Evolutionary conservation across 768 basidiomycete species (phyloP).

Genomic region (Mrakia hoshinonis): DNA sequence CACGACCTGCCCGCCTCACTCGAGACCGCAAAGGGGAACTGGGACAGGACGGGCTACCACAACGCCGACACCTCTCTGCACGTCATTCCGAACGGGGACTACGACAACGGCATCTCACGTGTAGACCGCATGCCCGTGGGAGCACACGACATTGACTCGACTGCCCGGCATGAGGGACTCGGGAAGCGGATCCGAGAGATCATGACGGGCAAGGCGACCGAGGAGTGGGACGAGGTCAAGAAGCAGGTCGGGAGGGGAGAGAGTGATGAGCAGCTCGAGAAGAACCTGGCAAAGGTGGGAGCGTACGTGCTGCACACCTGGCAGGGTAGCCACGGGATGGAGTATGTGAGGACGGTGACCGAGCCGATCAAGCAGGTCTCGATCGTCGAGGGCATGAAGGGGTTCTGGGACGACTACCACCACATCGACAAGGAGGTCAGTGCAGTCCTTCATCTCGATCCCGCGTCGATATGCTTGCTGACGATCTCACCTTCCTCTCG

Average conservation of each 20-base stretch:
- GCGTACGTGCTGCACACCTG: slow-evolving; percentile 46
- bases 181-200: neutral
- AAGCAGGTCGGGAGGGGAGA: slow-evolving; percentile 31
- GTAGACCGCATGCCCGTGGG: slow-evolving; percentile 42
- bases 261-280: slow-evolving; percentile 38
- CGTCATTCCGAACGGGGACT: slow-evolving; percentile 44
- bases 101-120: slow-evolving; percentile 44
- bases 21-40: slow-evolving; percentile 44
- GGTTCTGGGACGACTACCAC: slow-evolving; percentile 44
- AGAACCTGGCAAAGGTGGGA: slow-evolving; percentile 42
- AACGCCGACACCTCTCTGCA: slow-evolving; percentile 38
- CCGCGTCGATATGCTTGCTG: no score
- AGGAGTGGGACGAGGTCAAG: slow-evolving; percentile 34
- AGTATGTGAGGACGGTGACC: slow-evolving; percentile 45
- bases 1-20: slow-evolving; percentile 41
- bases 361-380: slow-evolving; percentile 43
- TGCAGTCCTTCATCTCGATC: neutral
- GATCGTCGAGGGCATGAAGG: slow-evolving; percentile 42
- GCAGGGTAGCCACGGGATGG: slow-evolving; percentile 45
- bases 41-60: slow-evolving; percentile 43
- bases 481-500: neutral
- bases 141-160: slow-evolving; percentile 29
- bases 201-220: slow-evolving; percentile 5
- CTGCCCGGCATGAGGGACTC: neutral
- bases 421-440: slow-evolving; percentile 38